Percentiles rank a stretch among this genome's conserved stretches.
Evolutionary conservation across 2,329 filamentous ascomycete genomes (phyloP).

Genomic region (Polytolypa hystricis): DNA sequence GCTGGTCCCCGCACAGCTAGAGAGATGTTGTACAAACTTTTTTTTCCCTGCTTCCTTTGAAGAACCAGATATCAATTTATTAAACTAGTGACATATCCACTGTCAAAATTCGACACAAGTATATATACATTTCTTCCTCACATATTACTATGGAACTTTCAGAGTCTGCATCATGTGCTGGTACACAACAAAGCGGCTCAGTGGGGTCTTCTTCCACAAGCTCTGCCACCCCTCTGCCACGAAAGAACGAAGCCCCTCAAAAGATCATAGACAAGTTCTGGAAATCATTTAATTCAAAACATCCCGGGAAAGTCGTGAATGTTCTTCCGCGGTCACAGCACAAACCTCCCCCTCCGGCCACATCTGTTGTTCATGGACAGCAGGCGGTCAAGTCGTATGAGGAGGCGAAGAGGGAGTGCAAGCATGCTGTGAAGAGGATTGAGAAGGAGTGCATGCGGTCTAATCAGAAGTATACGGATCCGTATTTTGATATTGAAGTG

Average conservation of each 20-base stretch:
- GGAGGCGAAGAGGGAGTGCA: slow-evolving; percentile 58
- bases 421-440: slow-evolving; percentile 47
- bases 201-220: too few relatives aligned
- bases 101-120: too few relatives aligned
- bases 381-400: slow-evolving; percentile 59
- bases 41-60: too few relatives aligned
- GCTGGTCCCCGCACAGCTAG: too few relatives aligned
- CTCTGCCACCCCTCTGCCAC: too few relatives aligned
- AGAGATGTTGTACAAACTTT: too few relatives aligned
- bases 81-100: too few relatives aligned
- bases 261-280: slow-evolving; percentile 61
- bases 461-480: slow-evolving; percentile 77
- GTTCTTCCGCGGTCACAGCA: slow-evolving; percentile 48
- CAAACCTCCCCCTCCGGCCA: slow-evolving; percentile 52
- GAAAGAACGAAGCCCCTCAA: slow-evolving; percentile 46
- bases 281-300: slow-evolving; percentile 58
- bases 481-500: slow-evolving; percentile 75
- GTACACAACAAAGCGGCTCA: too few relatives aligned
- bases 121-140: too few relatives aligned
- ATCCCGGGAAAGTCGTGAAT: slow-evolving; percentile 60
- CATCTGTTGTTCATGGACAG: slow-evolving; percentile 44
- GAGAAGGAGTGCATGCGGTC: slow-evolving; percentile 56
- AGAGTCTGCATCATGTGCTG: too few relatives aligned
- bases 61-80: too few relatives aligned
- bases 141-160: too few relatives aligned